phyloP scores from a whole-genome alignment of 2,329 filamentous ascomycete species.

The Dactylella cylindrospora region DNA sequence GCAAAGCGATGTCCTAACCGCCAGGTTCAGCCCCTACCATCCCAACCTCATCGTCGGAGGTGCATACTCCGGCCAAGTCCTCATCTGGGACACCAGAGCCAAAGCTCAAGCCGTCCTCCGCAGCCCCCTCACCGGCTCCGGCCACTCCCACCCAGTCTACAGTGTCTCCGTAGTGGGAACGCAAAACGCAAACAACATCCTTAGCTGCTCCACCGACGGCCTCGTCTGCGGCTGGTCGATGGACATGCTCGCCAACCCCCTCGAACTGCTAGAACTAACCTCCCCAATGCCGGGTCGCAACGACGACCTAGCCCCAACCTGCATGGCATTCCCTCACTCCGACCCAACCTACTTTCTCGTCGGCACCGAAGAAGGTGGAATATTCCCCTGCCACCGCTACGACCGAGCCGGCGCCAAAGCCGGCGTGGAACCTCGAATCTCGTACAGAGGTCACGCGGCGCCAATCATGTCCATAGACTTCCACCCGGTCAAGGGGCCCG shows the following conservation, averaged over 20 bases:
- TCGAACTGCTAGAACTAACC: slow-evolving; percentile 85
- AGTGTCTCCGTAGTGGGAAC: slow-evolving; percentile 93
- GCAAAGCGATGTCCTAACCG: slow-evolving; percentile 90
- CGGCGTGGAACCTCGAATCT: slow-evolving; percentile 83
- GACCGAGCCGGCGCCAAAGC: slow-evolving; percentile 96
- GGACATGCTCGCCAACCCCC: slow-evolving; percentile 95
- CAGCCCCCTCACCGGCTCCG: slow-evolving; percentile 89
- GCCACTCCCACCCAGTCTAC: slow-evolving; percentile 96
- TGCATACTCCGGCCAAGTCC: slow-evolving; percentile 92
- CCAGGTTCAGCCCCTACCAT: slow-evolving; percentile 98
- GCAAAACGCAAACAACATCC: slow-evolving; percentile 97
- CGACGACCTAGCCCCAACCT: slow-evolving; percentile 92
- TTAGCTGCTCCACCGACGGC: slow-evolving; percentile 94
- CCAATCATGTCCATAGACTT: slow-evolving; percentile 96
- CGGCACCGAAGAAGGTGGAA: slow-evolving; percentile 92
- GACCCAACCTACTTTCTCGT: slow-evolving; percentile 98
- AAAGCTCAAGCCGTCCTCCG: slow-evolving; percentile 90
- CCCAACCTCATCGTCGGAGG: slow-evolving; percentile 94
- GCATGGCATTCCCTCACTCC: slow-evolving; percentile 88
- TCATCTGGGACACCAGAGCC: slow-evolving; percentile 94
- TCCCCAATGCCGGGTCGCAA: slow-evolving; percentile 80
- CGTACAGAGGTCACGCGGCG: slow-evolving; percentile 85
- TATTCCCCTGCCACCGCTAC: slow-evolving; percentile 95
- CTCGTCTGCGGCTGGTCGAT: slow-evolving; percentile 97
- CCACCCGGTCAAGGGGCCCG: slow-evolving; percentile 85